Percentiles rank a stretch among this genome's conserved stretches.
These are phyloP conservation scores for Phaffomyces opuntiae DNA, from an alignment of 805 yeast genomes.

Conservation along the genomic window DNA sequence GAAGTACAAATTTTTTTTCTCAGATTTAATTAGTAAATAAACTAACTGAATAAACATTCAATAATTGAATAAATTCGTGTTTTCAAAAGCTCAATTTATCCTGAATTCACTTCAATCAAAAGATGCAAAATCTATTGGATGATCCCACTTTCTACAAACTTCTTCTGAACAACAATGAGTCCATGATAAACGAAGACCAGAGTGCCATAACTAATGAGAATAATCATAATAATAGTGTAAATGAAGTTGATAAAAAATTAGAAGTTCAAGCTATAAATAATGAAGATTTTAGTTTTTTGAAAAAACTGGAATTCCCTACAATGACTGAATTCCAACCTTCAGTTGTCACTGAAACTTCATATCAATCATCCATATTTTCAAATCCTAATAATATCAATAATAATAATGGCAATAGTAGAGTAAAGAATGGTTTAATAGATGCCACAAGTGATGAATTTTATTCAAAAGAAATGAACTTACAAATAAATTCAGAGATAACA, in stretches of 20 bases:
- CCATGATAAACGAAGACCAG: not conserved
- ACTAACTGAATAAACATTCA: too few species aligned
- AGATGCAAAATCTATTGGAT: conserved; percentile 18
- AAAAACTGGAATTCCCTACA: conserved; percentile 9
- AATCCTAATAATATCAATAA: not conserved
- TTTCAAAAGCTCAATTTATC: not conserved
- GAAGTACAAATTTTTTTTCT: too few species aligned
- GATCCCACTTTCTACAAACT: conserved; percentile 20
- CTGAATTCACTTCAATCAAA: not conserved
- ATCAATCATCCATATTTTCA: conserved; percentile 16
- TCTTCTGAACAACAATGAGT: conserved; percentile 14
- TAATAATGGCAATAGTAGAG: not conserved
- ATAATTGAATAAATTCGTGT: not conserved
- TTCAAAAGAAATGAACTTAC: conserved; percentile 15
- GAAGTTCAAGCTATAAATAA: too few species aligned
- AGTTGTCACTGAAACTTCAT: conserved; percentile 6
- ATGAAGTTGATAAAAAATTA: too few species aligned
- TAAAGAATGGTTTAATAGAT: not conserved
- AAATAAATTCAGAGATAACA: conserved; percentile 12
- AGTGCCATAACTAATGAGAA: not conserved
- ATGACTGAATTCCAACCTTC: conserved; percentile 3
- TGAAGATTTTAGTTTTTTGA: conserved; percentile 8
- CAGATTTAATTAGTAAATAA: too few species aligned
- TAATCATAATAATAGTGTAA: not conserved
- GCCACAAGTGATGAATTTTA: conserved; percentile 13